A percentile compares a stretch with the other conserved stretches of the same genome.
These are phyloP conservation scores for Lathyrus tuberosus DNA, from an alignment of 306 rosid species.

Conservation along the genomic window DNA sequence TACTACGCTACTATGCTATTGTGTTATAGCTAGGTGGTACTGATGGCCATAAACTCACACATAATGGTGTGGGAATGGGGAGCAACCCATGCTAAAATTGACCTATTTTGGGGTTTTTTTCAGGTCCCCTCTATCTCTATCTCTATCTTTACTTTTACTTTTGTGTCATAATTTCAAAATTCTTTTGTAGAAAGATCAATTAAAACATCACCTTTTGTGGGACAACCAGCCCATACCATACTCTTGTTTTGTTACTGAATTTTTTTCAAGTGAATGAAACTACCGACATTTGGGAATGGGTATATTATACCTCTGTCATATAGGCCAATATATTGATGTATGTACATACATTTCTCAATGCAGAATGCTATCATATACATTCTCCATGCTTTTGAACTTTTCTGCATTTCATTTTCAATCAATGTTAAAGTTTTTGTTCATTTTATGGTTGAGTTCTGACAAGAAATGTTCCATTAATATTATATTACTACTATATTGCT, in stretches of 20 bases:
- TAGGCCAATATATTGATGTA: background rate
- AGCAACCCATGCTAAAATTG: constrained; percentile 75
- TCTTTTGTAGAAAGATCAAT: constrained; percentile 14
- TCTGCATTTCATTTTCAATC: constrained; percentile 1
- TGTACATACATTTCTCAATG: constrained; percentile 25
- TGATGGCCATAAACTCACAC: constrained; percentile 43
- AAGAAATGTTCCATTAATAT: background rate
- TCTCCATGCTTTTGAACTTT: constrained; percentile 27
- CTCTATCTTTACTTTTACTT: constrained; percentile 13
- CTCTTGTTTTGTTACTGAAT: constrained; percentile 16
- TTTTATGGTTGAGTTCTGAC: constrained; percentile 20
- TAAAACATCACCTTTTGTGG: constrained; percentile 31
- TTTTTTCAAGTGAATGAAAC: constrained; percentile 16
- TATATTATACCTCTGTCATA: constrained; percentile 1
- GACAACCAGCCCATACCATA: constrained; percentile 50
- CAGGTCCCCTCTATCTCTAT: constrained; percentile 49
- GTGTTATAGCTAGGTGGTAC: constrained; percentile 38
- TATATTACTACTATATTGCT: background rate
- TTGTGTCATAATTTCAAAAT: constrained; percentile 40
- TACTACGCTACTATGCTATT: constrained; percentile 16
- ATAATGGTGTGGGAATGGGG: constrained; percentile 56
- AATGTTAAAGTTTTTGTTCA: constrained; percentile 17
- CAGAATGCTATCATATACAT: constrained; percentile 16
- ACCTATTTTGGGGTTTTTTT: constrained; percentile 44
- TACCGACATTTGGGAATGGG: constrained; percentile 39